Evolutionary conservation across 2,329 filamentous ascomycete genomes (phyloP).

Genomic region (Fusarium ramigenum): DNA sequence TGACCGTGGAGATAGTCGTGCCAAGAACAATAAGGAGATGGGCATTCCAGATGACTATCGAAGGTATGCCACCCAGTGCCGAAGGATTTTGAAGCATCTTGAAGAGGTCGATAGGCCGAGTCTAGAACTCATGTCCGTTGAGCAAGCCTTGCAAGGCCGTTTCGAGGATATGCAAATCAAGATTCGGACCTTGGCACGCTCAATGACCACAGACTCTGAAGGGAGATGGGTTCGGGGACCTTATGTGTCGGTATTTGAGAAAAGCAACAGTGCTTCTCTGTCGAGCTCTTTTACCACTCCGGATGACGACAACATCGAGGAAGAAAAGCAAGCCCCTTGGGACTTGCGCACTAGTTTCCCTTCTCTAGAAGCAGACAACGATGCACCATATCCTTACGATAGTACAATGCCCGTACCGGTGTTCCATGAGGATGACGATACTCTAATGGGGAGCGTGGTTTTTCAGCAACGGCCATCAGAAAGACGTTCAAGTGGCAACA

Average conservation of each 20-base stretch:
- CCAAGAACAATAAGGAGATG: constrained; percentile 18
- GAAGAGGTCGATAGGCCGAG: constrained; percentile 24
- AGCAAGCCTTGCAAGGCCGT: constrained; percentile 20
- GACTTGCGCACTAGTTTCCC: constrained; percentile 22
- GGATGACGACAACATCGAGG: constrained; percentile 11
- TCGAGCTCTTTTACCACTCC: constrained; percentile 26
- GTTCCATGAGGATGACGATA: constrained; percentile 10
- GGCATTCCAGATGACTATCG: constrained; percentile 39
- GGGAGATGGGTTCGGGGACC: constrained; percentile 23
- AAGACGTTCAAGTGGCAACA: not conserved
- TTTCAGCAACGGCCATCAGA: not conserved
- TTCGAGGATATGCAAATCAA: constrained; percentile 32
- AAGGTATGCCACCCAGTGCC: constrained; percentile 35
- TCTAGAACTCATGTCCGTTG: constrained; percentile 14
- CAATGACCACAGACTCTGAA: constrained; percentile 24
- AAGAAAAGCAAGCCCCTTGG: not conserved
- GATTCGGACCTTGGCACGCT: constrained; percentile 22
- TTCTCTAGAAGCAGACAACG: constrained; percentile 13
- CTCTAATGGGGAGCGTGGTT: not conserved
- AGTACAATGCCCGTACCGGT: constrained; percentile 27
- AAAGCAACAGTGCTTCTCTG: constrained; percentile 33
- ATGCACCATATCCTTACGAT: constrained; percentile 35
- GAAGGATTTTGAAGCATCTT: constrained; percentile 37
- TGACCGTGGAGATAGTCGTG: constrained; percentile 30
- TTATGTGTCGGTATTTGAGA: constrained; percentile 40